phyloP scores from a whole-genome alignment of 106 monocot species.

The Iris macrosiphon region DNA sequence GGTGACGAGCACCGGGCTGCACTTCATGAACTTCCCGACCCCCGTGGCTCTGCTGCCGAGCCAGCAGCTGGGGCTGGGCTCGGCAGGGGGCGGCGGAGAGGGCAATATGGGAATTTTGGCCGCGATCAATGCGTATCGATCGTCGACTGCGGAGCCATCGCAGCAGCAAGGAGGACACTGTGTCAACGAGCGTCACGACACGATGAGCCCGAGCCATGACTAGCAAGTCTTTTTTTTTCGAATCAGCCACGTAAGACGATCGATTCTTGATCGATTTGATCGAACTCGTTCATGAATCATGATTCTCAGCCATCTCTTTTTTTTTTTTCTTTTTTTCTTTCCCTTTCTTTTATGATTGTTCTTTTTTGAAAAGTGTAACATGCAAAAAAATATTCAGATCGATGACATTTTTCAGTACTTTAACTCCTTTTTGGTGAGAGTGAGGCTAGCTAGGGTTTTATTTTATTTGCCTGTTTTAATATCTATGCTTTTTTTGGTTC shows the following conservation, averaged over 20 bases:
- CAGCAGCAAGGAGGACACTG: not conserved
- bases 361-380: not conserved
- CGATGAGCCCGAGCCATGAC: constrained; percentile 47
- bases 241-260: not conserved
- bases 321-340: no score
- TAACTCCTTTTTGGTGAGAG: no score
- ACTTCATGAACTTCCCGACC: constrained; percentile 74
- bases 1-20: constrained; percentile 30
- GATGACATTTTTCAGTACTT: not conserved
- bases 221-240: constrained; percentile 10
- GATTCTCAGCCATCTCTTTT: no score
- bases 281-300: no score
- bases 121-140: constrained; percentile 35
- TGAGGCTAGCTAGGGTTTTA: no score
- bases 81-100: constrained; percentile 19
- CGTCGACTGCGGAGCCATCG: constrained; percentile 6
- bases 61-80: constrained; percentile 46
- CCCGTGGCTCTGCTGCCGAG: constrained; percentile 39
- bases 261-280: constrained; percentile 13
- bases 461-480: not conserved
- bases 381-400: not conserved
- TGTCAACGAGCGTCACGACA: constrained; percentile 31
- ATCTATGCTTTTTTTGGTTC: not conserved
- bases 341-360: not conserved
- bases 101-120: constrained; percentile 42